Conservation (phyloP, 2,329 filamentous ascomycete genomes). For the Ceratocystis colombiana region DNA sequence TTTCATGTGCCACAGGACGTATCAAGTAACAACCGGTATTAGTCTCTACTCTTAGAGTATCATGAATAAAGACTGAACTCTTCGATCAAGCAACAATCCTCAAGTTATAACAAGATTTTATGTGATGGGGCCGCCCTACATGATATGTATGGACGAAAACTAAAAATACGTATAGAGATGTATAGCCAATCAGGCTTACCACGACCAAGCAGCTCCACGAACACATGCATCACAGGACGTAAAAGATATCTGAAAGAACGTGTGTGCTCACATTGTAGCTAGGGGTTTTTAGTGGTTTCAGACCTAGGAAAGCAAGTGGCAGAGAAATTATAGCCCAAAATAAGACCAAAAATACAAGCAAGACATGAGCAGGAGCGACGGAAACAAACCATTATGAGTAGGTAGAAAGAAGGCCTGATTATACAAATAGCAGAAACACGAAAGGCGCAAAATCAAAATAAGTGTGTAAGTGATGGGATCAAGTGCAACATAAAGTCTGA, state of each 20-base stretch:
- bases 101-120: background rate
- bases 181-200: too few relatives aligned
- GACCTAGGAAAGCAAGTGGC: too few relatives aligned
- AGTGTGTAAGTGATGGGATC: background rate
- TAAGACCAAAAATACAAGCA: too few relatives aligned
- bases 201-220: too few relatives aligned
- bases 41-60: background rate
- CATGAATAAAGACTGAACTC: background rate
- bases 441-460: background rate
- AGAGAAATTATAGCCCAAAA: too few relatives aligned
- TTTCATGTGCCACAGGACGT: constrained; percentile 1
- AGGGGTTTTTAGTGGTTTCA: too few relatives aligned
- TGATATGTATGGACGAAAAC: too few relatives aligned
- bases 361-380: too few relatives aligned
- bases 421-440: background rate
- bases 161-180: too few relatives aligned
- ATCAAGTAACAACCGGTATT: background rate
- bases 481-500: background rate
- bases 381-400: background rate
- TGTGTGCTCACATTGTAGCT: too few relatives aligned
- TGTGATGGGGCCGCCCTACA: background rate
- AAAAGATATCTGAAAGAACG: too few relatives aligned
- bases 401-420: background rate
- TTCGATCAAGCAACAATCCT: background rate
- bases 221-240: too few relatives aligned